Evolutionary conservation across 179 eudicot species (phyloP).

Genomic region (Silene vulgaris): DNA sequence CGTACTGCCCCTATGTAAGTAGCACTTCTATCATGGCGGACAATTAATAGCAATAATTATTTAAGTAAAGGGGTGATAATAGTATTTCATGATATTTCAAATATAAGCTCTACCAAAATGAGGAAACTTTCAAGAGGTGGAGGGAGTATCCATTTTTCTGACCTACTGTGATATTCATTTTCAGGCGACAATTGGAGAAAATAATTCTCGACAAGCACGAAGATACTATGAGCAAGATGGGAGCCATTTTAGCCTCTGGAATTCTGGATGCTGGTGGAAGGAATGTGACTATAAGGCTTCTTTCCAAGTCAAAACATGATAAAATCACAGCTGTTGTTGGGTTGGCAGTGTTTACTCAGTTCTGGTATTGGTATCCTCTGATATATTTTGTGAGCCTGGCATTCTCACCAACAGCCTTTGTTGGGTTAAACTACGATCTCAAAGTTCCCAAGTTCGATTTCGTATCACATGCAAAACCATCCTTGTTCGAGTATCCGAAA

Average conservation of each 20-base stretch:
- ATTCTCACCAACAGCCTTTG: conserved; percentile 88
- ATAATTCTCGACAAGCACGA: conserved; percentile 96
- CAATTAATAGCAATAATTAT: neutral
- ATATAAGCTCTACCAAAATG: neutral
- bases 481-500: conserved; percentile 90
- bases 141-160: neutral
- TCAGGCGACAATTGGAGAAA: conserved; percentile 91
- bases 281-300: conserved; percentile 87
- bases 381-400: conserved; percentile 86
- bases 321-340: conserved; percentile 92
- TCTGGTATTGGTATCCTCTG: conserved; percentile 99
- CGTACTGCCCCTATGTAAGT: no score
- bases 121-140: neutral
- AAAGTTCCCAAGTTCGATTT: conserved; percentile 87
- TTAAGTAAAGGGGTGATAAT: neutral
- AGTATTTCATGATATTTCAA: no score
- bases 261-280: conserved; percentile 98
- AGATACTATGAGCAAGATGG: conserved; percentile 99
- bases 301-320: conserved; percentile 87
- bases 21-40: no score
- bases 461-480: conserved; percentile 82
- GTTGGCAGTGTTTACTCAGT: conserved; percentile 92
- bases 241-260: conserved; percentile 95
- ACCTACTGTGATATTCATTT: neutral
- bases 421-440: conserved; percentile 80